A percentile compares a stretch with the other conserved stretches of the same genome.
These are phyloP conservation scores for Chlamydomonas schloesseri DNA, from an alignment of 139 green algal species.

Conservation along the genomic window DNA sequence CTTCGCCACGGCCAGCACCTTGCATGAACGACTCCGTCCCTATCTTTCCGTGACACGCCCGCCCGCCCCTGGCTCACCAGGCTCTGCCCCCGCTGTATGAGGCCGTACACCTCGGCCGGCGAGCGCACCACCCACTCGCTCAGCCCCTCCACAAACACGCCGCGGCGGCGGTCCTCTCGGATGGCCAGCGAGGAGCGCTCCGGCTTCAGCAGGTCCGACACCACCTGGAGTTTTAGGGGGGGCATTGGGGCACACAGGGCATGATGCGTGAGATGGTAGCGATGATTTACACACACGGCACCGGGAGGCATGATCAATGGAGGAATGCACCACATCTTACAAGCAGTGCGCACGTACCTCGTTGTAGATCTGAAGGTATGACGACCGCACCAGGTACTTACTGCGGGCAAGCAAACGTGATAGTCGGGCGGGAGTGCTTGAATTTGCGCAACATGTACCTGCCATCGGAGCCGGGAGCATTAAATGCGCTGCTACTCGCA, in stretches of 20 bases:
- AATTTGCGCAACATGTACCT: too few relatives aligned
- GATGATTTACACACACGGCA: too few relatives aligned
- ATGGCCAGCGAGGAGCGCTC: constrained; percentile 72
- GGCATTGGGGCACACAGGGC: neutral
- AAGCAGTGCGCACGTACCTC: too few relatives aligned
- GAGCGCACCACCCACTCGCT: constrained; percentile 95
- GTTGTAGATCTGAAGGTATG: constrained; percentile 99
- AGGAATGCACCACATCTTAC: too few relatives aligned
- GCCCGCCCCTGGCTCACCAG: constrained; percentile 53
- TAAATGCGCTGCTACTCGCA: too few relatives aligned
- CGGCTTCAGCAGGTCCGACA: constrained; percentile 96
- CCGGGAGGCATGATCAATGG: too few relatives aligned
- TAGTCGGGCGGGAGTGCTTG: too few relatives aligned
- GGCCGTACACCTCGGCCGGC: constrained; percentile 84
- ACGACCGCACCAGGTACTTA: constrained; percentile 95
- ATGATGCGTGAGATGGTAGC: neutral
- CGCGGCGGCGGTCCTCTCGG: constrained; percentile 90
- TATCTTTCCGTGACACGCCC: neutral
- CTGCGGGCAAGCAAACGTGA: too few relatives aligned
- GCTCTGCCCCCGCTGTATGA: constrained; percentile 87
- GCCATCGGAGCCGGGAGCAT: too few relatives aligned
- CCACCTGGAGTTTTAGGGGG: constrained; percentile 45
- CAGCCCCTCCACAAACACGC: constrained; percentile 92
- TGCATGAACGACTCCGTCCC: neutral
- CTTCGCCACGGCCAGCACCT: too few relatives aligned